phyloP scores from a whole-genome alignment of 1,284 basidiomycete species.

The Uromyces viciae-fabae region DNA sequence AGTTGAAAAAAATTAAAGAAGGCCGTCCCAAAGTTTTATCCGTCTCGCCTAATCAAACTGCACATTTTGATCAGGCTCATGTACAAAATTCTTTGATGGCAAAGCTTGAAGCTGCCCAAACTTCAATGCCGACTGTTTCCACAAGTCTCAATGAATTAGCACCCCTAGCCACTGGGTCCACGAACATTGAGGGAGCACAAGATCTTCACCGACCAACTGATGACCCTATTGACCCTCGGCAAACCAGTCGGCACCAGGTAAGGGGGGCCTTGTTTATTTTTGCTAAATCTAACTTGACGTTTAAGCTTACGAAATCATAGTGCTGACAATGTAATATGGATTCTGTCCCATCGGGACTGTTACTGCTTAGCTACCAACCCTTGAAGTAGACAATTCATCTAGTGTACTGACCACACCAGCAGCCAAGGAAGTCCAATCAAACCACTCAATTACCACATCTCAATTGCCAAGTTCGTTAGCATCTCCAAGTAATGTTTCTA shows the following conservation, averaged over 20 bases:
- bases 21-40: conserved; percentile 51
- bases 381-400: background rate
- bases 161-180: too few species aligned
- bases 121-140: background rate
- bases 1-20: conserved; percentile 79
- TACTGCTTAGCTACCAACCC: background rate
- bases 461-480: conserved; percentile 6
- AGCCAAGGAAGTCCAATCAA: background rate
- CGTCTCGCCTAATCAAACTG: background rate
- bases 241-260: too few species aligned
- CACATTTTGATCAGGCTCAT: background rate
- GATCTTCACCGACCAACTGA: too few species aligned
- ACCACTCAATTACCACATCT: background rate
- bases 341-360: background rate
- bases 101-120: background rate
- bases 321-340: too few species aligned
- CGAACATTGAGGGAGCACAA: too few species aligned
- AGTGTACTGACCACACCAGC: background rate
- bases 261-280: too few species aligned
- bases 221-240: too few species aligned
- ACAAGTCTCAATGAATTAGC: conserved; percentile 13
- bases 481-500: conserved; percentile 30
- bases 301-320: too few species aligned
- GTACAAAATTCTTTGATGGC: background rate
- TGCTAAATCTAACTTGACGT: too few species aligned